phyloP scores from a whole-genome alignment of 2,329 filamentous ascomycete genomes.

The Fusarium pseudoanthophilum region DNA sequence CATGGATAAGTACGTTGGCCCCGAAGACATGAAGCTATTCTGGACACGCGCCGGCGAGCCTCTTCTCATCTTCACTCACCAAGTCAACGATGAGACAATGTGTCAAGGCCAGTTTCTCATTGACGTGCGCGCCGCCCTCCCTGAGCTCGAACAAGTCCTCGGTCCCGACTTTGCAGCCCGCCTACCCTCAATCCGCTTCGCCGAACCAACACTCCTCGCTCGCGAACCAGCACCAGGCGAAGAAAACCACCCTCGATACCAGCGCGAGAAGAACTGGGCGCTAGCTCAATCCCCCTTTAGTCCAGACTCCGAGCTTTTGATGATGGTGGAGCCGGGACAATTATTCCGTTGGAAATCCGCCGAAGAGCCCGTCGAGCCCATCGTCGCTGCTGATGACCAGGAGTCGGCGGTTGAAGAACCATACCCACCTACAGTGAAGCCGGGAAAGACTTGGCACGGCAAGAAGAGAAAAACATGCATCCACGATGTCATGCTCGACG shows the following conservation, averaged over 20 bases:
- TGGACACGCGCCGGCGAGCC: slow-evolving; percentile 37
- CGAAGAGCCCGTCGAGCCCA: slow-evolving; percentile 16
- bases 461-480: slow-evolving; percentile 19
- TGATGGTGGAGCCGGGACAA: slow-evolving; percentile 36
- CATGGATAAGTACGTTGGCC: slow-evolving; percentile 36
- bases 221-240: slow-evolving; percentile 24
- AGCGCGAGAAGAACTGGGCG: slow-evolving; percentile 40
- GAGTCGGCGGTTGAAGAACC: slow-evolving; percentile 29
- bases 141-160: slow-evolving; percentile 24
- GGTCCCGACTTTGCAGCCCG: slow-evolving; percentile 6
- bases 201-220: slow-evolving; percentile 11
- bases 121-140: slow-evolving; percentile 33
- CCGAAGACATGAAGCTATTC: slow-evolving; percentile 41
- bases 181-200: slow-evolving; percentile 27
- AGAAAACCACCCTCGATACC: slow-evolving; percentile 26
- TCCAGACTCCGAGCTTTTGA: slow-evolving; percentile 16
- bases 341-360: slow-evolving; percentile 24
- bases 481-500: slow-evolving; percentile 31
- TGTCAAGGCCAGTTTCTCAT: slow-evolving; percentile 37
- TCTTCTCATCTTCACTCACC: slow-evolving; percentile 36
- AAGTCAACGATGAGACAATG: slow-evolving; percentile 32
- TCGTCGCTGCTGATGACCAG: slow-evolving; percentile 3
- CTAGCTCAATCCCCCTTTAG: slow-evolving; percentile 30
- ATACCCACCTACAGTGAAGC: slow-evolving; percentile 7
- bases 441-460: slow-evolving; percentile 29